Evolutionary conservation across 129 eudicot species (phyloP).

Genomic region (Calendula officinalis): DNA sequence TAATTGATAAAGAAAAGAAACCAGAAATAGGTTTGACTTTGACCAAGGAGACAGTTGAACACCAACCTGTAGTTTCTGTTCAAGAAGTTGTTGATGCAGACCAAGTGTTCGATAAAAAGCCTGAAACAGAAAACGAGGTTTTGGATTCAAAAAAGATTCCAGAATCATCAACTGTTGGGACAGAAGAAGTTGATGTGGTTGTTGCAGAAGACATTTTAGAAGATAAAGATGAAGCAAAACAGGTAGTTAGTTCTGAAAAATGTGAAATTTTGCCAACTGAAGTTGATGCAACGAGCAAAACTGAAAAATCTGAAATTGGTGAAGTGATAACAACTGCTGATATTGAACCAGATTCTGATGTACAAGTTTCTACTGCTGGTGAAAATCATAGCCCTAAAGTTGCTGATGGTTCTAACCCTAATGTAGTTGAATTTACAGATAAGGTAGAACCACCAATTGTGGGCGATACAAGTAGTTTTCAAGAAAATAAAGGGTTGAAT

Average conservation of each 20-base stretch:
- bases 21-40: slow-evolving; percentile 13
- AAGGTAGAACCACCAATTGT: slow-evolving; percentile 1
- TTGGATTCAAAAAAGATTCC: slow-evolving; percentile 18
- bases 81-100: slow-evolving; percentile 22
- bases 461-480: neutral
- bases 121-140: slow-evolving; percentile 28
- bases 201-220: slow-evolving; percentile 29
- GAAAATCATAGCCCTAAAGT: slow-evolving; percentile 12
- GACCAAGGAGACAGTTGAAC: slow-evolving; percentile 24
- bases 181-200: slow-evolving; percentile 21
- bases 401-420: slow-evolving; percentile 19
- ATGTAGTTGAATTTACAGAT: neutral
- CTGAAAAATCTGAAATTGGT: slow-evolving; percentile 11
- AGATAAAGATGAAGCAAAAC: slow-evolving; percentile 22
- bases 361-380: slow-evolving; percentile 8
- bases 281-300: slow-evolving; percentile 22
- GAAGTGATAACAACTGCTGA: neutral
- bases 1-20: neutral
- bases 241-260: slow-evolving; percentile 10
- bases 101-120: slow-evolving; percentile 22
- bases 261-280: slow-evolving; percentile 17
- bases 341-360: slow-evolving; percentile 1
- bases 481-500: slow-evolving; percentile 13
- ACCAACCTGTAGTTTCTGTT: slow-evolving; percentile 16
- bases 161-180: slow-evolving; percentile 13